Conservation (phyloP, 192 early-diverging fungal species). For the Neocallimastix lanati region DNA sequence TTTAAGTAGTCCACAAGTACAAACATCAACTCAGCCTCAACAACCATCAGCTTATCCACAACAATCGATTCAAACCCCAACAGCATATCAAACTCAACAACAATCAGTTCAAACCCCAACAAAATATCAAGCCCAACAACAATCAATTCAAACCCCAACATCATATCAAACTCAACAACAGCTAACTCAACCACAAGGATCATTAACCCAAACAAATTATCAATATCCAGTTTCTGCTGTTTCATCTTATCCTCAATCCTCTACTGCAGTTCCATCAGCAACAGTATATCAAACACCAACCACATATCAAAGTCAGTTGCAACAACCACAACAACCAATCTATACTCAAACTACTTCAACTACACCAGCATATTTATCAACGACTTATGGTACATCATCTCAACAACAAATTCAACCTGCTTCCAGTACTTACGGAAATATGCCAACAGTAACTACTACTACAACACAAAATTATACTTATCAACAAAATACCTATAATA, state of each 20-base stretch:
- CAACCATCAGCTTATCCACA: not conserved
- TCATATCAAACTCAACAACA: not conserved
- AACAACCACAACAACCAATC: conserved; percentile 1
- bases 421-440: not conserved
- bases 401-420: not conserved
- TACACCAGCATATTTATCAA: not conserved
- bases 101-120: not conserved
- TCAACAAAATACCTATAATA: not conserved
- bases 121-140: too few species aligned
- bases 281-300: not conserved
- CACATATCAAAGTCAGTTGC: not conserved
- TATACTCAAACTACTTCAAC: not conserved
- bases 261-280: not conserved
- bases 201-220: not conserved
- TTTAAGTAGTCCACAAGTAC: not conserved
- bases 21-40: not conserved
- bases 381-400: not conserved
- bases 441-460: conserved; percentile 1
- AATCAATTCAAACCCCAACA: not conserved
- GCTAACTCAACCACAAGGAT: too few species aligned
- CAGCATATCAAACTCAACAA: not conserved
- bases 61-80: not conserved
- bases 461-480: not conserved
- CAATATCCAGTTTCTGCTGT: not conserved
- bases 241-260: not conserved